Evolutionary conservation across 2,329 filamentous ascomycete species (phyloP).

Genomic region (Neofusicoccum umdonicola): DNA sequence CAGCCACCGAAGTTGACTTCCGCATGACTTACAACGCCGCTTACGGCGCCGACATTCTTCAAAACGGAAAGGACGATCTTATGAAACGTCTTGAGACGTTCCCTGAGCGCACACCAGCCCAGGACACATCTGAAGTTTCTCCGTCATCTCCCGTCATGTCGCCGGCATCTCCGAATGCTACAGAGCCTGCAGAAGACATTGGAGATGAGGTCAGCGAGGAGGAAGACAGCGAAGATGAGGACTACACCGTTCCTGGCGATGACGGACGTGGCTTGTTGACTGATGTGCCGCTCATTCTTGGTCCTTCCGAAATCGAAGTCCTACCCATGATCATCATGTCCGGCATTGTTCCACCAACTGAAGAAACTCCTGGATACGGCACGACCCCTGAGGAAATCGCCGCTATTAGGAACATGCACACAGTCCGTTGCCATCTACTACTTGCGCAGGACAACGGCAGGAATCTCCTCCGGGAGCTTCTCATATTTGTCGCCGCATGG

Average conservation of each 20-base stretch:
- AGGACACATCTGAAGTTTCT: conserved; percentile 39
- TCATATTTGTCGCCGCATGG: conserved; percentile 97
- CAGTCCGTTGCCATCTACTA: conserved; percentile 84
- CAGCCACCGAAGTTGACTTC: conserved; percentile 46
- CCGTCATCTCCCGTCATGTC: conserved; percentile 24
- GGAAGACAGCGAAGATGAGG: conserved; percentile 71
- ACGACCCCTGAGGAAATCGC: conserved; percentile 51
- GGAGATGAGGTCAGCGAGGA: conserved; percentile 49
- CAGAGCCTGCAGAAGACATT: conserved; percentile 24
- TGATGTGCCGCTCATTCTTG: conserved; percentile 89
- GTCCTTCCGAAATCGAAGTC: conserved; percentile 92
- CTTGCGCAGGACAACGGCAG: conserved; percentile 86
- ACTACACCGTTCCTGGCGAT: conserved; percentile 67
- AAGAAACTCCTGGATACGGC: conserved; percentile 59
- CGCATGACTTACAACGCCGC: conserved; percentile 50
- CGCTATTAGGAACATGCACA: conserved; percentile 74
- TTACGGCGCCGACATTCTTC: conserved; percentile 49
- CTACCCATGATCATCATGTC: conserved; percentile 97
- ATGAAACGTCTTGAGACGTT: conserved; percentile 47
- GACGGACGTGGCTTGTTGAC: conserved; percentile 81
- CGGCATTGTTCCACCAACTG: conserved; percentile 81
- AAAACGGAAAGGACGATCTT: conserved; percentile 50
- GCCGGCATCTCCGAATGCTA: conserved; percentile 32
- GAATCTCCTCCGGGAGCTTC: conserved; percentile 81
- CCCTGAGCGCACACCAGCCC: conserved; percentile 23